Base-by-base conservation (phyloP, 371 early-diverging fungal species). In the Conidiobolus incongruus region DNA sequence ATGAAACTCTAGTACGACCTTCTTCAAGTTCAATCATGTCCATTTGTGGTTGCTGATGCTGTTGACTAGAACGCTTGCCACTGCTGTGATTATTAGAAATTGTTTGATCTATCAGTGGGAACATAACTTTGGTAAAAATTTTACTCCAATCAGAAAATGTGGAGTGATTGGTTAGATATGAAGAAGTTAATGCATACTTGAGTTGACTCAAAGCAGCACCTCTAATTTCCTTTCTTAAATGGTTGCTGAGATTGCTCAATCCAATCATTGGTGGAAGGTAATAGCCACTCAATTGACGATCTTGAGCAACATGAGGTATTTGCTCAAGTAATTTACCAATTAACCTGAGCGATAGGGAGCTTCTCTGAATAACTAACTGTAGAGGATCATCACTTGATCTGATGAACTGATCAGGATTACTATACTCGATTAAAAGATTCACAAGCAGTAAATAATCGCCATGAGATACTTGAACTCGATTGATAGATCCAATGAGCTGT, bases 191-290 rank as follows among this genome's bases (percentile, higher is more conserved):
- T 7, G 30, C 15, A 2, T 34, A 6, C 10, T 16, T 8, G 8
- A 43, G 34, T 34, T 20, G 20, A 23, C 12, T 16, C 20, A 33
- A 43, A 13, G 43, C 32, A 17, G 19, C 20, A 12, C n/a, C 17
- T 15, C 43, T 30, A 13, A 43, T 35, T n/a, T 43, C 43, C 20
- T 35, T 43, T 7, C 43, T 8, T 20, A 19, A 34, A 23, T 43
- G 43, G 13, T 10, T 34, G 20, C 30, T 32, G 13, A 43, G 34
- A 7, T 10, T 33, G 23, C 43, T 43, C 13, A 43, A 21, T 5
- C 43, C 43, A 12, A 43, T 43, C 21, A 43, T 12, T 12, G 43
- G 43, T 12, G 43, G 43, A 20, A 43, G 34, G 23, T 19, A 43
- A 19, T 29, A 43, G 30, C n/a, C 16, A 34, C 16, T 29, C 4